Percentiles rank a stretch among this genome's conserved stretches.
Conservation (phyloP, 441 rosid species). For the Erodium trifolium region DNA sequence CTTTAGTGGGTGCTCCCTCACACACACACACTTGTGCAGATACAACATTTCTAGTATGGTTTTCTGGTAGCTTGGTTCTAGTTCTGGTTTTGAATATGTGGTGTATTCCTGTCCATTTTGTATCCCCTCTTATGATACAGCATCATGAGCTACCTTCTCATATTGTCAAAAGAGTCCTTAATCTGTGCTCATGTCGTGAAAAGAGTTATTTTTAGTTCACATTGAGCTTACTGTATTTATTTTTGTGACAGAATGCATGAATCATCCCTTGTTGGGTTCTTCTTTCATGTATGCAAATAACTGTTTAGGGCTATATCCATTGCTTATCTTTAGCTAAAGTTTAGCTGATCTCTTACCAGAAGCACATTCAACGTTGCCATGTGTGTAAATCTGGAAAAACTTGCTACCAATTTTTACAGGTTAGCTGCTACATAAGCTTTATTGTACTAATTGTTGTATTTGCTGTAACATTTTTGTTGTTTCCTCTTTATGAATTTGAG, state of each 20-base stretch:
- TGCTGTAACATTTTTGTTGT: slow-evolving; percentile 3
- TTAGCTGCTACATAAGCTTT: slow-evolving; percentile 18
- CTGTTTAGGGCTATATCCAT: not conserved
- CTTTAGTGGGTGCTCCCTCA: not conserved
- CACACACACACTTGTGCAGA: not conserved
- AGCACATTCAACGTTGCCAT: slow-evolving; percentile 48
- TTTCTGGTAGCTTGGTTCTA: not conserved
- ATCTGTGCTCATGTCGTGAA: not conserved
- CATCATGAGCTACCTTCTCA: not conserved
- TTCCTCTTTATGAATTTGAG: slow-evolving; percentile 17
- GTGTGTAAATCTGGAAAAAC: slow-evolving; percentile 48
- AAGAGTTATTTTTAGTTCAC: not conserved
- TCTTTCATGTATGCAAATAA: not conserved
- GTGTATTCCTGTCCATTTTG: not conserved
- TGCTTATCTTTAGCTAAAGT: slow-evolving; percentile 10
- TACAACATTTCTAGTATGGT: not conserved
- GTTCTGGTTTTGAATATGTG: not conserved
- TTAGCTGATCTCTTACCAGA: slow-evolving; percentile 30
- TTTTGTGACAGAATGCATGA: not conserved
- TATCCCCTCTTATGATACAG: not conserved
- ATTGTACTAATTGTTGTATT: slow-evolving; percentile 6
- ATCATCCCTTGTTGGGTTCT: not conserved
- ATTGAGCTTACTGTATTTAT: not conserved
- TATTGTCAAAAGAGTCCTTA: not conserved
- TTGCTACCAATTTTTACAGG: slow-evolving; percentile 57